These are phyloP conservation scores for Evernia prunastri DNA, from an alignment of 495 filamentous ascomycete genomes.

Conservation along the genomic window DNA sequence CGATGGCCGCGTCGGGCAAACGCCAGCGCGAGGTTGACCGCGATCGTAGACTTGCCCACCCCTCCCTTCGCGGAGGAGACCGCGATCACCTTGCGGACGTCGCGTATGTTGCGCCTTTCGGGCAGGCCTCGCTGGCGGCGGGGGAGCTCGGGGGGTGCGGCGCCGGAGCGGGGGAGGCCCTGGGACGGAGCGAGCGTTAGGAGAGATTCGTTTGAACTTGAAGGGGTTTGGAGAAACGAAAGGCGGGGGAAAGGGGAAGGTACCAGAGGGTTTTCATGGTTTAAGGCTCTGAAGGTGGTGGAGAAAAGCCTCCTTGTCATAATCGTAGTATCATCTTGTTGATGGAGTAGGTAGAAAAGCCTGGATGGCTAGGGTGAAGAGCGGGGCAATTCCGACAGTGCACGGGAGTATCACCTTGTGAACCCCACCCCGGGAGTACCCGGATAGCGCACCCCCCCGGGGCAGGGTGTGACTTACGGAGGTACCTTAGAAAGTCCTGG, in stretches of 20 bases:
- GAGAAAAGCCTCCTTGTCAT: constrained; percentile 62
- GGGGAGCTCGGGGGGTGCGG: constrained; percentile 62
- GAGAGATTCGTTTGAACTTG: not conserved
- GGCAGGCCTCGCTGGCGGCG: constrained; percentile 83
- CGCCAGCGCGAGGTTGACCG: constrained; percentile 81
- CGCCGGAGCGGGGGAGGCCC: constrained; percentile 64
- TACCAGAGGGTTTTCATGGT: constrained; percentile 93
- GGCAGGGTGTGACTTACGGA: too few species aligned
- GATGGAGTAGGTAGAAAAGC: not conserved
- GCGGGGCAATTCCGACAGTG: too few species aligned
- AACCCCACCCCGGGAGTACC: too few species aligned
- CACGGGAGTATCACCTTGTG: too few species aligned
- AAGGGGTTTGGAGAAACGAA: too few species aligned
- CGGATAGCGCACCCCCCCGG: too few species aligned
- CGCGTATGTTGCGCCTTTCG: constrained; percentile 65
- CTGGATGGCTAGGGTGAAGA: too few species aligned
- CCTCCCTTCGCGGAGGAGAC: constrained; percentile 95
- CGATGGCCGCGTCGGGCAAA: constrained; percentile 74
- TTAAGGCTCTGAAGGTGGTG: constrained; percentile 46
- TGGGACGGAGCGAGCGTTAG: not conserved
- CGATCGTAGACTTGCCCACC: constrained; percentile 92
- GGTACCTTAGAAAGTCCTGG: too few species aligned
- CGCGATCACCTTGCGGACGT: constrained; percentile 81
- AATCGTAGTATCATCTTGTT: constrained; percentile 11
- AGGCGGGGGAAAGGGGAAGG: constrained; percentile 15